Base-by-base conservation (phyloP, 2,329 filamentous ascomycete species). In the Xylaria multiplex region DNA sequence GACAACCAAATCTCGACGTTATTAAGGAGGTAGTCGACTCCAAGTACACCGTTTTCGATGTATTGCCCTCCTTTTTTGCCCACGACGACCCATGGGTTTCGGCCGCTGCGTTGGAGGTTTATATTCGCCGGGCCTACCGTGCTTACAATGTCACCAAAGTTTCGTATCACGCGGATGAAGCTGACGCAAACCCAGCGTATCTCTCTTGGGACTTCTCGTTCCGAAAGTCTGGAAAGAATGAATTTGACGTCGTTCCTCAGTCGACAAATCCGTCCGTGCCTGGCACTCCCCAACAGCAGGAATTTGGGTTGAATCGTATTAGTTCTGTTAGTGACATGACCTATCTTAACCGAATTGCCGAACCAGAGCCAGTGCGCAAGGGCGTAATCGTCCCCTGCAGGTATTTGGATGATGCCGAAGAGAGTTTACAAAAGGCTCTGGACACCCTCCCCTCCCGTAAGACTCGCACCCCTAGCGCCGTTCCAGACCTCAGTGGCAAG, bases 1-100 rank as follows among this genome's bases (percentile, higher is more conserved):
- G 96, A 71, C 92, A 97, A 80, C 96, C 96, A 54, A 93, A 91
- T 80, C 83, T 97, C 60, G 91, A 96, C 24, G 85, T 97, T 70
- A 91, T 99, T 82, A 97, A 97, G 85, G 96, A 99, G 80, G 94
- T 99, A 37, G 93, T 99, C 59, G 96, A 99, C 80, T 98, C 96
- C 61, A 97, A 97, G 83, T 98, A 96, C 84, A 98, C 95, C 48
- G 96, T 99, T 70, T 97, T 97, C 73, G 96, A 99, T 77, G 96
- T 99, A 19, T 81, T 99, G 71, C 92, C 95, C 7, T 90, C 93
- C 64, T 99, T 99, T 88, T 99, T 99, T 77, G 92, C 90, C 40
- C 93, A 99, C 80, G 88, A 92, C 48, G 96, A 99, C 76, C 90
- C 93, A 13, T 98, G 93, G 93, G 95, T 99, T 35, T 93, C 93